Evolutionary conservation across 1,284 basidiomycete species (phyloP).

Genomic region (Tilletia indica): DNA sequence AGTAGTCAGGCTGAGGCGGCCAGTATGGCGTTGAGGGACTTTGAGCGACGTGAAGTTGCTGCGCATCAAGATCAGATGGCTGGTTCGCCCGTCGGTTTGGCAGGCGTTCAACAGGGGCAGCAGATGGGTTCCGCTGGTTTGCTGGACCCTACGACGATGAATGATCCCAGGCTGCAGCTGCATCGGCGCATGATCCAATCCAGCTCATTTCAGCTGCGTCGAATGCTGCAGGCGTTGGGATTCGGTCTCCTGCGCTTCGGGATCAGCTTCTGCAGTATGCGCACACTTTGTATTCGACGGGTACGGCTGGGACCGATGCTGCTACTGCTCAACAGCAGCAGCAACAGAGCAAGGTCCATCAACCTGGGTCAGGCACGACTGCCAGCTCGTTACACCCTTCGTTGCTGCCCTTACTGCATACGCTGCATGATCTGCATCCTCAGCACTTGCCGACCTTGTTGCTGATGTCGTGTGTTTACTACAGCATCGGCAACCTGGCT

Average conservation of each 20-base stretch:
- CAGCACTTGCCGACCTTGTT: constrained; percentile 46
- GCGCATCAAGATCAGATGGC: background rate
- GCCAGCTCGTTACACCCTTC: constrained; percentile 38
- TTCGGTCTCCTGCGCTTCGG: constrained; percentile 38
- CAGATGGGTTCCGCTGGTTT: background rate
- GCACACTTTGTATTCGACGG: constrained; percentile 45
- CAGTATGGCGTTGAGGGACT: constrained; percentile 4
- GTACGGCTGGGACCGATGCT: constrained; percentile 16
- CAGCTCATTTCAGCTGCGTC: constrained; percentile 43
- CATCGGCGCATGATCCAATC: constrained; percentile 39
- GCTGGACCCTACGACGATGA: too few relatives aligned
- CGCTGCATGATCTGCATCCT: constrained; percentile 46
- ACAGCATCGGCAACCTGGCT: constrained; percentile 41
- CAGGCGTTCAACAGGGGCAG: background rate
- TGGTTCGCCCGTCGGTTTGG: background rate
- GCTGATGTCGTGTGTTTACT: constrained; percentile 52
- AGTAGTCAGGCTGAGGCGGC: background rate
- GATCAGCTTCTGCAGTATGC: constrained; percentile 53
- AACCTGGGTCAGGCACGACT: constrained; percentile 12
- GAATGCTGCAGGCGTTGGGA: constrained; percentile 34
- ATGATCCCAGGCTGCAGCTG: background rate
- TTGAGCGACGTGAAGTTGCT: constrained; percentile 5
- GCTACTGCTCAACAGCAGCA: background rate
- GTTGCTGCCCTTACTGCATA: constrained; percentile 48
- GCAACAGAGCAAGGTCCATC: constrained; percentile 11